A percentile compares a stretch with the other conserved stretches of the same genome.
These are phyloP conservation scores for Gomphus bonarii DNA, from an alignment of 1,284 basidiomycete genomes.

Conservation along the genomic window DNA sequence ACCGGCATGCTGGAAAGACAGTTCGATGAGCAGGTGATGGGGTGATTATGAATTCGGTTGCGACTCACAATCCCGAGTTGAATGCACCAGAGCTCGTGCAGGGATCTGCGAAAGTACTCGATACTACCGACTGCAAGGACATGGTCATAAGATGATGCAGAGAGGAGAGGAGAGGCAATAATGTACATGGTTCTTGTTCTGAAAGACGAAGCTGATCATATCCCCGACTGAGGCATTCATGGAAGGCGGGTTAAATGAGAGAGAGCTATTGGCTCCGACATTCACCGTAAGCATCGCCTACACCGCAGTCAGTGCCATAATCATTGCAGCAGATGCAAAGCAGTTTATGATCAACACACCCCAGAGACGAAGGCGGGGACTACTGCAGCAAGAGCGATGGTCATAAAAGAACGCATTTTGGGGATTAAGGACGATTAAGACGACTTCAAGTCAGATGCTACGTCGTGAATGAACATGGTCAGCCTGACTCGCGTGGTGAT, in stretches of 20 bases:
- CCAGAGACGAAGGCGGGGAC: constrained; percentile 18
- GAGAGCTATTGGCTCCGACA: not conserved
- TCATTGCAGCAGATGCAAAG: not conserved
- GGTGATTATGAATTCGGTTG: not conserved
- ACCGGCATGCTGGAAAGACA: constrained; percentile 27
- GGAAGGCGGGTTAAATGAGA: not conserved
- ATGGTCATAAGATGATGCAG: not conserved
- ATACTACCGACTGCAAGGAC: constrained; percentile 50
- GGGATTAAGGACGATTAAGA: not conserved
- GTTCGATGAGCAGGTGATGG: constrained; percentile 17
- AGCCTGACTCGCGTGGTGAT: not conserved
- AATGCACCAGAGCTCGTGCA: constrained; percentile 22
- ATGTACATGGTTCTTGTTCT: constrained; percentile 24
- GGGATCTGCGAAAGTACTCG: constrained; percentile 48
- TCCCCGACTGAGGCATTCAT: constrained; percentile 16
- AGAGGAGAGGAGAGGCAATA: constrained; percentile 17
- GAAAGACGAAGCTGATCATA: constrained; percentile 16
- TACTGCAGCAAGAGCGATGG: constrained; percentile 19
- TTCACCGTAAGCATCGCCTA: not conserved
- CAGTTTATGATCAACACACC: not conserved
- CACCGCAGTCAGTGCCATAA: not conserved
- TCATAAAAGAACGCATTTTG: constrained; percentile 14
- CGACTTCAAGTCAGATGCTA: not conserved
- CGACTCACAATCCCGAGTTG: constrained; percentile 43
- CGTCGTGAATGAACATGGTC: not conserved